Evolutionary conservation across 768 basidiomycete genomes (phyloP).

Genomic region (Boletus rufocinnamomeus): DNA sequence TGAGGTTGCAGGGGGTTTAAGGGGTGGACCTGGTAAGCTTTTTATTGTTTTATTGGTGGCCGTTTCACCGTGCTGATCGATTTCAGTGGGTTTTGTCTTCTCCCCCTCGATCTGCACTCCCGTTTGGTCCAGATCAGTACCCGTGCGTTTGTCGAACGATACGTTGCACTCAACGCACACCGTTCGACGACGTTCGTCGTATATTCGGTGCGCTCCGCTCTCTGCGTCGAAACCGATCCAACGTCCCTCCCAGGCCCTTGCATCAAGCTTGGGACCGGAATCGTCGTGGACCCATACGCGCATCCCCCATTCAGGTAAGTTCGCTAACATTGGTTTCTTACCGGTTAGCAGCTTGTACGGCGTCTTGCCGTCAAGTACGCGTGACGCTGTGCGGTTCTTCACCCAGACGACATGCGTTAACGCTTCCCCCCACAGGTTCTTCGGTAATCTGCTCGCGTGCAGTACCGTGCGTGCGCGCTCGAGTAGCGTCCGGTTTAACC

Average conservation of each 20-base stretch:
- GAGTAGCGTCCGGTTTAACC: no score
- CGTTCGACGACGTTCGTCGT: accelerated
- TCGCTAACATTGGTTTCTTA: background rate
- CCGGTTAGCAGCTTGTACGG: background rate
- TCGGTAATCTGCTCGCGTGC: background rate
- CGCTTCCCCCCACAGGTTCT: background rate
- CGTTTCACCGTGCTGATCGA: background rate
- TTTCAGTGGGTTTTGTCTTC: background rate
- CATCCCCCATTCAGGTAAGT: background rate
- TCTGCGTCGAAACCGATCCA: background rate
- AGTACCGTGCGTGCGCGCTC: no score
- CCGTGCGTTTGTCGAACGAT: background rate
- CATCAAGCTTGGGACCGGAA: background rate
- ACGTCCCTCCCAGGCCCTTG: background rate
- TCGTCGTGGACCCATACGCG: background rate
- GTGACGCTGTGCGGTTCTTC: background rate
- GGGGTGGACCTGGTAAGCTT: no score
- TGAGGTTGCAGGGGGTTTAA: no score
- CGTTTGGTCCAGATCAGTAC: accelerated
- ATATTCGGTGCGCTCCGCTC: background rate
- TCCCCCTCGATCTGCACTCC: background rate
- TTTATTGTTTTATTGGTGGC: no score
- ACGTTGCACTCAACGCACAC: background rate
- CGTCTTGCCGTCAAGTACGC: background rate
- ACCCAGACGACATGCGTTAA: background rate